Evolutionary conservation across 768 basidiomycete species (phyloP).

Genomic region (Candolleomyces efflorescens): DNA sequence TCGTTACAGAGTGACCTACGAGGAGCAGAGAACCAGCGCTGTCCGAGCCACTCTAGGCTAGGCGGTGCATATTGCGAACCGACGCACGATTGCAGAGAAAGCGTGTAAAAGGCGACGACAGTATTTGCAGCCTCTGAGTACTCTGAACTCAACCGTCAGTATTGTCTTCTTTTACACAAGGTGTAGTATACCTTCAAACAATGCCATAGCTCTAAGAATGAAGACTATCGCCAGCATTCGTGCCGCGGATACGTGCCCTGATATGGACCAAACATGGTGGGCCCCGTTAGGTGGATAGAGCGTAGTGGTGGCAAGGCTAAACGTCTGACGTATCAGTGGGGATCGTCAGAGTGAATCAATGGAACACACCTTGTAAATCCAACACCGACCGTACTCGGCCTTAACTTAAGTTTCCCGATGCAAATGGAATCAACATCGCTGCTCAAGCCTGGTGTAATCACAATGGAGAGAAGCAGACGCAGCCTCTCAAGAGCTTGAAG

Average conservation of each 20-base stretch:
- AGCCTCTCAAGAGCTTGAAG: slow-evolving; percentile 50
- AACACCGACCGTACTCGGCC: slow-evolving; percentile 29
- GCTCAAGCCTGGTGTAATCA: slow-evolving; percentile 70
- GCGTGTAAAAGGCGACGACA: slow-evolving; percentile 76
- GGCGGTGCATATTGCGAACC: slow-evolving; percentile 63
- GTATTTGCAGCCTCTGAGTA: slow-evolving; percentile 65
- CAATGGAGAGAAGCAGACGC: slow-evolving; percentile 53
- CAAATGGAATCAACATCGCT: slow-evolving; percentile 69
- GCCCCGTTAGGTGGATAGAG: slow-evolving; percentile 35
- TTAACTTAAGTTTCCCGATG: slow-evolving; percentile 48
- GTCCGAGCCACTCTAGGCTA: slow-evolving; percentile 67
- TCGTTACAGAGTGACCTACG: slow-evolving; percentile 37
- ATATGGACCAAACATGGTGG: slow-evolving; percentile 66
- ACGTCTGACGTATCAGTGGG: background rate
- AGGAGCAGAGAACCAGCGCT: slow-evolving; percentile 71
- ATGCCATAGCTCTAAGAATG: slow-evolving; percentile 66
- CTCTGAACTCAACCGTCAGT: slow-evolving; percentile 38
- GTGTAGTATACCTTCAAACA: slow-evolving; percentile 53
- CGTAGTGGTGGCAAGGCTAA: slow-evolving; percentile 36
- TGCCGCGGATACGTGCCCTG: slow-evolving; percentile 63
- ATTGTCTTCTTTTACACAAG: background rate
- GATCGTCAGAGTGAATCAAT: background rate
- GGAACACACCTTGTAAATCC: slow-evolving; percentile 49
- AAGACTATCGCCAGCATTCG: slow-evolving; percentile 64
- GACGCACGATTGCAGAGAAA: slow-evolving; percentile 59